Percentiles rank a stretch among this genome's conserved stretches.
phyloP scores from a whole-genome alignment of 2,329 filamentous ascomycete genomes.

The Xylaria multiplex region DNA sequence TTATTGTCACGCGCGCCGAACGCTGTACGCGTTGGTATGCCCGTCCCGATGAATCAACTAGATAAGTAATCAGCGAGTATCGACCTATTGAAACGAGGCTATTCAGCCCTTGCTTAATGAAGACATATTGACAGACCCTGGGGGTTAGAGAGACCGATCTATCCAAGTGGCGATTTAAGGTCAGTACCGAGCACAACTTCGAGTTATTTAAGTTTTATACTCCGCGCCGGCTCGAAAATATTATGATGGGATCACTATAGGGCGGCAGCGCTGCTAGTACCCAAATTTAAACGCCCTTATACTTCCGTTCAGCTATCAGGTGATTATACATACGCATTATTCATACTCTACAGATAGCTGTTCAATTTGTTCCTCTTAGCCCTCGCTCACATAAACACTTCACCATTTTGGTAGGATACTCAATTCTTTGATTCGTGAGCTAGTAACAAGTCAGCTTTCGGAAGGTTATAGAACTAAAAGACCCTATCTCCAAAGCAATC shows the following conservation, averaged over 20 bases:
- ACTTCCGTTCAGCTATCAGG: not conserved
- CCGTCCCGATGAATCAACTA: too few species aligned
- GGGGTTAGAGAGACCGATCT: too few species aligned
- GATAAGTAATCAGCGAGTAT: too few species aligned
- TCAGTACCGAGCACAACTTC: too few species aligned
- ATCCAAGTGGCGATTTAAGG: too few species aligned
- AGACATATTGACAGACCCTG: too few species aligned
- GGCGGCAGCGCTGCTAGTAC: too few species aligned
- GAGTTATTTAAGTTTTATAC: not conserved
- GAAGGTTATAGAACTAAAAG: not conserved
- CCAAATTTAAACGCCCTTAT: not conserved
- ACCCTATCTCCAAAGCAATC: not conserved
- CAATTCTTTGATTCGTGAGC: not conserved
- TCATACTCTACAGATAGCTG: not conserved
- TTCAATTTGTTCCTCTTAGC: not conserved
- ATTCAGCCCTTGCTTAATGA: too few species aligned
- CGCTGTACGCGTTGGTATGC: too few species aligned
- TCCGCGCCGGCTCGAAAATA: not conserved
- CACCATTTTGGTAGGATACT: not conserved
- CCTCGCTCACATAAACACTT: not conserved
- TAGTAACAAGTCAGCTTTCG: not conserved
- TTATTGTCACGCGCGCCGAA: too few species aligned
- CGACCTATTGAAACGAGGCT: too few species aligned
- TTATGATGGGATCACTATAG: too few species aligned
- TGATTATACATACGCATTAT: not conserved